Percentiles rank a stretch among this genome's conserved stretches.
phyloP scores from a whole-genome alignment of 192 early-diverging fungal species.

The Neocallimastix lanati region DNA sequence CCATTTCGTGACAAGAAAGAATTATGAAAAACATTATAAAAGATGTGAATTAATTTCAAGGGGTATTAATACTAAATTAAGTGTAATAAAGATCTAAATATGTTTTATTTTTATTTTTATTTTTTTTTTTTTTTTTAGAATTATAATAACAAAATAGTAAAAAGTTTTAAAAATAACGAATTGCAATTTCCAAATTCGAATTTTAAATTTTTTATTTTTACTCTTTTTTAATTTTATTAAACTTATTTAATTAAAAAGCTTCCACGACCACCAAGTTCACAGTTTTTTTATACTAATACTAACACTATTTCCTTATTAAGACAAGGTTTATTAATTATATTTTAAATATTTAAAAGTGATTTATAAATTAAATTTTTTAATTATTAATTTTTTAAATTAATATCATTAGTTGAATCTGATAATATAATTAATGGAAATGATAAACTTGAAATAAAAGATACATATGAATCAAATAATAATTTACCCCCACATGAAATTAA shows the following conservation, averaged over 20 bases:
- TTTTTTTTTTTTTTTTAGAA: too few species aligned
- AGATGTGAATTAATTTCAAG: background rate
- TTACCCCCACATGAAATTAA: background rate
- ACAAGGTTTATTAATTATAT: too few species aligned
- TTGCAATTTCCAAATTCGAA: too few species aligned
- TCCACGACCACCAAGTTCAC: background rate
- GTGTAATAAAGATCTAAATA: background rate
- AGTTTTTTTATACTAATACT: background rate
- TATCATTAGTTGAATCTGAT: too few species aligned
- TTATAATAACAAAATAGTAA: too few species aligned
- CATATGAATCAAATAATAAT: background rate
- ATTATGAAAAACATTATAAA: background rate
- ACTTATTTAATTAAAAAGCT: background rate
- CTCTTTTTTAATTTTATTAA: background rate
- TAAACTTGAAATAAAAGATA: background rate
- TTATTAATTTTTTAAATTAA: too few species aligned
- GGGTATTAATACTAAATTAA: background rate
- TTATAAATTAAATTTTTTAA: too few species aligned
- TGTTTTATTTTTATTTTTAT: too few species aligned
- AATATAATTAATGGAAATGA: background rate
- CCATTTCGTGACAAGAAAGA: background rate
- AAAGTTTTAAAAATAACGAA: too few species aligned
- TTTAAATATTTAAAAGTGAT: too few species aligned
- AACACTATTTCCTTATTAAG: background rate
- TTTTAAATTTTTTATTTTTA: too few species aligned